Evolutionary conservation across 306 rosid species (phyloP).

Genomic region (Inga laurina): DNA sequence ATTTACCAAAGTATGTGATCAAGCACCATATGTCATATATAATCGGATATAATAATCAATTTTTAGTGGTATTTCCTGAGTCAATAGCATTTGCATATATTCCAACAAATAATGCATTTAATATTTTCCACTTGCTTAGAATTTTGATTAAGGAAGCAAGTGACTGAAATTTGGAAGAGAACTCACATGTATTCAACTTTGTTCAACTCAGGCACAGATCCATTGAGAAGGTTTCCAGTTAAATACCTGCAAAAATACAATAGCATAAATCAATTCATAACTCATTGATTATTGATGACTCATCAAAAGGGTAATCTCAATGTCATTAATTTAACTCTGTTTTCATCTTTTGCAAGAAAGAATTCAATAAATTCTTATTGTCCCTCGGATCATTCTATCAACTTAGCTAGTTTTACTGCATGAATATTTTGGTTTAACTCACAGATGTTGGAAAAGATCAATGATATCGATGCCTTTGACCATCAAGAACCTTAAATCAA

Average conservation of each 20-base stretch:
- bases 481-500: not conserved
- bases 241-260: constrained; percentile 51
- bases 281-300: not conserved
- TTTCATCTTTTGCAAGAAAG: not conserved
- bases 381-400: not conserved
- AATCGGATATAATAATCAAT: not conserved
- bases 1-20: not conserved
- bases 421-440: not conserved
- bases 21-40: not conserved
- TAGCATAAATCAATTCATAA: constrained; percentile 13
- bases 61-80: not conserved
- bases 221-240: constrained; percentile 58
- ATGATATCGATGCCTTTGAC: not conserved
- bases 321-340: not conserved
- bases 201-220: constrained; percentile 48
- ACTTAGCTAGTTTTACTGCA: not conserved
- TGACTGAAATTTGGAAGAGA: constrained; percentile 23
- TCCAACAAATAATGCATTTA: not conserved
- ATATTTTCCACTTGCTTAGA: not conserved
- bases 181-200: constrained; percentile 49
- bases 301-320: not conserved
- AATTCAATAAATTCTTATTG: not conserved
- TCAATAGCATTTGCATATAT: not conserved
- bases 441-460: not conserved
- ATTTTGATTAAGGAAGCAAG: not conserved